Evolutionary conservation across 371 early-diverging fungal genomes (phyloP).

Genomic region (Basidiobolus meristosporus): DNA sequence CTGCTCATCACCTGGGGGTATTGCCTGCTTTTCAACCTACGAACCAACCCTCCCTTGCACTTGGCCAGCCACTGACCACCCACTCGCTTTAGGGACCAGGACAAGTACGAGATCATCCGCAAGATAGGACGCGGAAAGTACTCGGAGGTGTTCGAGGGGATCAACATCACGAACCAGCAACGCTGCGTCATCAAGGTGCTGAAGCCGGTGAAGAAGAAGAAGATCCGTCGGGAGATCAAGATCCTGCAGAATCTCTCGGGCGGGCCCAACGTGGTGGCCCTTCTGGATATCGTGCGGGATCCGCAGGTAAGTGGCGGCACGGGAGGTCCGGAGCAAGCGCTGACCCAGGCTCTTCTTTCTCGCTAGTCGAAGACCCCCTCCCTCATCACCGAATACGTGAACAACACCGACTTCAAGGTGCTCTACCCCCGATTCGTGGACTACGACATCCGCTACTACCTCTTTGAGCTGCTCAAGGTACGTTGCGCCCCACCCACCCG

Average conservation of each 20-base stretch:
- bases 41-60: no score
- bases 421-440: conserved; percentile 64
- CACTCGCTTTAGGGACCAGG: conserved; percentile 71
- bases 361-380: conserved; percentile 80
- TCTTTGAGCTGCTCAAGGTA: conserved; percentile 89
- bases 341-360: no score
- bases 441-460: conserved; percentile 90
- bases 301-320: conserved; percentile 72
- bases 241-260: conserved; percentile 93
- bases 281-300: conserved; percentile 92
- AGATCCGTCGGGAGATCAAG: conserved; percentile 97
- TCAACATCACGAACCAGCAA: conserved; percentile 50
- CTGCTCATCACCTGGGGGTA: no score
- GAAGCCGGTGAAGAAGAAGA: conserved; percentile 98
- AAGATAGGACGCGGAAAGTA: conserved; percentile 99
- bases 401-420: conserved; percentile 59
- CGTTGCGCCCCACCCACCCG: no score
- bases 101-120: conserved; percentile 90
- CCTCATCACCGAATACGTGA: conserved; percentile 92
- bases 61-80: no score
- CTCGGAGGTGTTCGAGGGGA: conserved; percentile 98
- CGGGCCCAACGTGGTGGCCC: conserved; percentile 82
- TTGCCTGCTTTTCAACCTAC: no score
- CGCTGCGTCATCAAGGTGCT: conserved; percentile 97
- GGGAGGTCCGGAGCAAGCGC: no score